Evolutionary conservation across 768 basidiomycete species (phyloP).

Genomic region (Leccinum subgranulosum): DNA sequence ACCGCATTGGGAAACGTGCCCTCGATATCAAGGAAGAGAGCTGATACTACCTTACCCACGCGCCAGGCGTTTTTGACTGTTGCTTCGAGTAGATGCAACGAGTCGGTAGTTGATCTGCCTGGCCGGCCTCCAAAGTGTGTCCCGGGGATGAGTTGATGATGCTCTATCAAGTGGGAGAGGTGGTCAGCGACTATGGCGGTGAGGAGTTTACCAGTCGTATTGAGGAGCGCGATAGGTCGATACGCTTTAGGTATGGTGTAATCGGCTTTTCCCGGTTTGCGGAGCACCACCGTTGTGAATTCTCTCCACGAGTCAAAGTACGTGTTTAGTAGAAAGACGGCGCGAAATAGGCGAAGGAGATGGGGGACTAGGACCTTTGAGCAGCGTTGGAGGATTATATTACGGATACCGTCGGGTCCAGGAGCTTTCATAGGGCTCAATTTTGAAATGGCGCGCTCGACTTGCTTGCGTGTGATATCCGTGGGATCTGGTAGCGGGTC

Average conservation of each 20-base stretch:
- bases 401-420: background rate
- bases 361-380: background rate
- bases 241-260: background rate
- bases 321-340: too few relatives aligned
- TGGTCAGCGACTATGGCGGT: background rate
- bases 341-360: too few relatives aligned
- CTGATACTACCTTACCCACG: background rate
- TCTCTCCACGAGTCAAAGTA: too few relatives aligned
- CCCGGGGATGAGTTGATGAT: background rate
- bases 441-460: background rate
- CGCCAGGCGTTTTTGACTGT: background rate
- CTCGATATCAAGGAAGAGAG: slow-evolving; percentile 2
- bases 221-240: background rate
- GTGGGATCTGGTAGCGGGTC: background rate
- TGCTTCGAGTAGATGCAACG: background rate
- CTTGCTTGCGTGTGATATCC: background rate
- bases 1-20: slow-evolving; percentile 5
- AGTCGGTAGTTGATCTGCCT: background rate
- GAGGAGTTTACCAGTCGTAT: background rate
- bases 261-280: background rate
- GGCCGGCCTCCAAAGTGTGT: background rate
- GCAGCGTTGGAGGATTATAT: background rate
- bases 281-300: too few relatives aligned
- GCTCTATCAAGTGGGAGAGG: background rate
- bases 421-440: background rate